A percentile compares a stretch with the other conserved stretches of the same genome.
Conservation (phyloP, 1,284 basidiomycete genomes). For the Microbotryomycetes sp. region DNA sequence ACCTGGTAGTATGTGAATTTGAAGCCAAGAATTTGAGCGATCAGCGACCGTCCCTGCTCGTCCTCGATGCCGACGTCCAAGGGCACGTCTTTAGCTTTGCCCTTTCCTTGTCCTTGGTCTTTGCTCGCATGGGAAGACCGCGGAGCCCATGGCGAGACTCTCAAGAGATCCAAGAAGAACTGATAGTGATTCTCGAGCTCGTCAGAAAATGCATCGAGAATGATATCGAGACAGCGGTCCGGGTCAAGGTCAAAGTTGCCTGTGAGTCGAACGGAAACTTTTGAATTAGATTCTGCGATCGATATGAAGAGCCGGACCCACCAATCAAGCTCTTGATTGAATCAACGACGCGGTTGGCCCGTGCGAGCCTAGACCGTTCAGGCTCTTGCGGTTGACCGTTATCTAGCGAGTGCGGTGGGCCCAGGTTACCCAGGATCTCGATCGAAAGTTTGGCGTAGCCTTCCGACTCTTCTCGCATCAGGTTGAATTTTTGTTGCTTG, state of each 20-base stretch:
- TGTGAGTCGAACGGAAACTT: conserved; percentile 8
- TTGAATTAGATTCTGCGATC: neutral
- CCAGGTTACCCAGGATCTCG: conserved; percentile 71
- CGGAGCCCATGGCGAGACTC: conserved; percentile 68
- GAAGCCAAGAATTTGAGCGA: conserved; percentile 90
- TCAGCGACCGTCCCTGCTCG: conserved; percentile 52
- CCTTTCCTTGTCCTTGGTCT: conserved; percentile 26
- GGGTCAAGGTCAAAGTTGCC: conserved; percentile 93
- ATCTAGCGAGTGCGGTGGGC: conserved; percentile 50
- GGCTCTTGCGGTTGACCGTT: conserved; percentile 8
- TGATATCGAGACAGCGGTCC: conserved; percentile 84
- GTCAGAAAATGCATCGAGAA: conserved; percentile 80
- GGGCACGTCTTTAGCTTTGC: conserved; percentile 33
- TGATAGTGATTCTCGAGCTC: conserved; percentile 74
- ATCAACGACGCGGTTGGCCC: conserved; percentile 38
- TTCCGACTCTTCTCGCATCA: conserved; percentile 93
- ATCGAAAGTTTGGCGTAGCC: conserved; percentile 88
- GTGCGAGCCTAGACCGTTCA: conserved; percentile 22
- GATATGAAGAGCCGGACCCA: neutral
- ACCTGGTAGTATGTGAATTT: conserved; percentile 89
- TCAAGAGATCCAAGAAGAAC: conserved; percentile 85
- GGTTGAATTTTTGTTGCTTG: conserved; percentile 97
- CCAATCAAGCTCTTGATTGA: conserved; percentile 69
- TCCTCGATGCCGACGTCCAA: conserved; percentile 33
- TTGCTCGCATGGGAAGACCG: conserved; percentile 5